These are phyloP conservation scores for Ammopiptanthus mongolicus DNA, from an alignment of 306 rosid genomes.

Conservation along the genomic window DNA sequence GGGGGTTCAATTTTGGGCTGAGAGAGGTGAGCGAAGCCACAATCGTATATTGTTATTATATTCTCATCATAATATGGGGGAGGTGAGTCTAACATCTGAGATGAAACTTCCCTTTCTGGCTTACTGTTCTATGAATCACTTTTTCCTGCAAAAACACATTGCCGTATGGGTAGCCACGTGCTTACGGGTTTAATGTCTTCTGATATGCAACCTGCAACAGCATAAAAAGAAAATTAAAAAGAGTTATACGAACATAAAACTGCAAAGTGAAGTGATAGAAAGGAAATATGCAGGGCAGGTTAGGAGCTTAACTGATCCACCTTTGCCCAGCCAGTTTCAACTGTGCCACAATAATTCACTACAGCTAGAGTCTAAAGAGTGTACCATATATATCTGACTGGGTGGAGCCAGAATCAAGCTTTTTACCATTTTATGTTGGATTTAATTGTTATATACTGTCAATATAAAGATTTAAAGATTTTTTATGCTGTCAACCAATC, in stretches of 20 bases:
- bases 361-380: neutral
- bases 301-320: neutral
- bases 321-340: neutral
- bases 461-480: too few species aligned
- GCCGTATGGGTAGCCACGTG: neutral
- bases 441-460: too few species aligned
- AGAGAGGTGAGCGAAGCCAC: too few species aligned
- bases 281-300: neutral
- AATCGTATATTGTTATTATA: too few species aligned
- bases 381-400: neutral
- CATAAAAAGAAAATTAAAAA: neutral
- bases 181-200: slow-evolving; percentile 65
- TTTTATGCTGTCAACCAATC: too few species aligned
- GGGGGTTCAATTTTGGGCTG: too few species aligned
- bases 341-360: neutral
- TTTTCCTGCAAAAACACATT: neutral
- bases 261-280: neutral
- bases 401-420: neutral
- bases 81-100: too few species aligned
- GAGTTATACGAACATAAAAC: slow-evolving; percentile 1
- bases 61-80: too few species aligned
- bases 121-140: neutral
- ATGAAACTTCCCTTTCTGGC: neutral
- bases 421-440: neutral
- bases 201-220: slow-evolving; percentile 84